phyloP scores from a whole-genome alignment of 768 basidiomycete species.

The Auriculariales sp. region DNA sequence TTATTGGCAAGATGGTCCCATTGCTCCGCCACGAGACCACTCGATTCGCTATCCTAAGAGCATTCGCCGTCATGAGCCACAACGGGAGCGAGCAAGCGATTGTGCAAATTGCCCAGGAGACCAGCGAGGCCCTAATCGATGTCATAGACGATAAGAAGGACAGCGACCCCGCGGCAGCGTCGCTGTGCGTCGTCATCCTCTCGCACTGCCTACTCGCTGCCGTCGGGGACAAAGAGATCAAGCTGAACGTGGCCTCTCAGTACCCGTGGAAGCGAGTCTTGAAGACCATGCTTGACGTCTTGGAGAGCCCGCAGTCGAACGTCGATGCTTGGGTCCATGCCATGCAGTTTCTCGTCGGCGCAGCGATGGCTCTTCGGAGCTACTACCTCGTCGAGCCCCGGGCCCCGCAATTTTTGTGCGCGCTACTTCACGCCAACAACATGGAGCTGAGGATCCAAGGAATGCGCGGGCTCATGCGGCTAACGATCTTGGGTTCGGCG shows the following conservation, averaged over 20 bases:
- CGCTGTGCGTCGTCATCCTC: constrained; percentile 28
- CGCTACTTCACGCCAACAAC: constrained; percentile 40
- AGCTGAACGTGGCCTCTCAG: constrained; percentile 14
- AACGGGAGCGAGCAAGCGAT: constrained; percentile 41
- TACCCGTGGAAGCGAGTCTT: constrained; percentile 28
- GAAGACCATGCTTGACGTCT: constrained; percentile 24
- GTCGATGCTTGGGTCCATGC: constrained; percentile 36
- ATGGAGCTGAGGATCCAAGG: constrained; percentile 36
- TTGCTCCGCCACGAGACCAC: constrained; percentile 32
- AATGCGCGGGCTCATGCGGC: constrained; percentile 37
- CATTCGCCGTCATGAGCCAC: constrained; percentile 44
- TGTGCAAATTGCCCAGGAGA: constrained; percentile 33
- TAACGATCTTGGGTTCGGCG: constrained; percentile 26
- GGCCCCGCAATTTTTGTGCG: constrained; percentile 36
- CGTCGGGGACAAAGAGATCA: constrained; percentile 23
- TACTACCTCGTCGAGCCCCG: constrained; percentile 29
- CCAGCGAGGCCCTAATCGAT: constrained; percentile 23
- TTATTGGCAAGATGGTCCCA: constrained; percentile 40
- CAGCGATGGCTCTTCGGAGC: constrained; percentile 29
- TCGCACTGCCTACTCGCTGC: constrained; percentile 30
- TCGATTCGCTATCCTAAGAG: constrained; percentile 38
- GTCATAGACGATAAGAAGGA: constrained; percentile 36
- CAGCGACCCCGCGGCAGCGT: constrained; percentile 36
- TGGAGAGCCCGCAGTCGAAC: constrained; percentile 28
- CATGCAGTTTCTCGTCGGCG: constrained; percentile 30